Base-by-base conservation (phyloP, 2,329 filamentous ascomycete genomes). In the Aspergillus sp. region DNA sequence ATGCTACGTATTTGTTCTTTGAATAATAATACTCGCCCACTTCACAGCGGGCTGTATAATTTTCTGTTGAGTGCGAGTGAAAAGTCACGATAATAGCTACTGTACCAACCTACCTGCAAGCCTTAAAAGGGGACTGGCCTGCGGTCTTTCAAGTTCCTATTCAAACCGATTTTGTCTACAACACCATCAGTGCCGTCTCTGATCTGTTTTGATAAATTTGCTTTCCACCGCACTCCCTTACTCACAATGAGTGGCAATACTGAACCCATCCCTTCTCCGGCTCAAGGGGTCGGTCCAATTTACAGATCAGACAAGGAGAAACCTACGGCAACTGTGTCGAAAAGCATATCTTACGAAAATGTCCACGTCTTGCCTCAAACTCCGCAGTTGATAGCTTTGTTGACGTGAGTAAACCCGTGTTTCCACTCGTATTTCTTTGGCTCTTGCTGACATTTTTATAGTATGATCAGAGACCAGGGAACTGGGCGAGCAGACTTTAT, bases 401-500 rank as follows among this genome's bases (percentile, higher is more conserved):
- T 99, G 80, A 97, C 95, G 95, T 97, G 88, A 84, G 93, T 87
- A 48, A 13, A 50, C 13, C 59, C 41, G 49, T 19, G 28, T 11
- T 13, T 22, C 48, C 34, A 54, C 50, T 45, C 47, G 31, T 50
- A 19, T 28, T 50, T 30, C 28, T 3, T 46, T 41, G 3, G 4
- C 17, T 3, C 19, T 25, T 3, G 53, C 64, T 66, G 17, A 68
- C 54, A 41, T 15, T 34, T 45, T 60, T 57, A 66, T 72, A 98
- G 94, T 65, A 97, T 97, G 86, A 98, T 99, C 75, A 90, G 95
- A 70, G 93, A 97, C 78, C 91, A 91, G 77, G 86, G 90, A 68
- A 99, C 95, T 6, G 87, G 90, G 60, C 91, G 95, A 62, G 95
- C 93, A 65, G 95, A 99, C 79, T 99, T 99, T 77, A 97, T 99